phyloP scores from a whole-genome alignment of 2,329 filamentous ascomycete genomes.

The Cladosporium sp. region DNA sequence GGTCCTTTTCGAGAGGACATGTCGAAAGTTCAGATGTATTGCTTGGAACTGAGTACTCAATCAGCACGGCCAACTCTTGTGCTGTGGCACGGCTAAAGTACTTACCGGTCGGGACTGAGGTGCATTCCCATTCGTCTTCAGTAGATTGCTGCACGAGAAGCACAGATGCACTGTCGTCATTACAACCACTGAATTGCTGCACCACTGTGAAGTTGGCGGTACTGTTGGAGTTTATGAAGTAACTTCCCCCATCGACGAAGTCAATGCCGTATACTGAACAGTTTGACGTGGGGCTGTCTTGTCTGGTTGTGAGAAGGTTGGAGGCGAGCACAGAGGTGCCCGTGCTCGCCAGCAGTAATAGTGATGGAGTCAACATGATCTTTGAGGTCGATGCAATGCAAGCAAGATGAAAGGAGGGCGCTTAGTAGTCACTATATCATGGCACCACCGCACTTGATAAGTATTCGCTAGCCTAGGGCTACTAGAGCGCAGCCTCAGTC shows the following conservation, averaged over 20 bases:
- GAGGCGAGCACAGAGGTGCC: neutral
- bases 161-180: conserved; percentile 21
- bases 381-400: neutral
- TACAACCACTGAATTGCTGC: conserved; percentile 27
- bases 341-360: neutral
- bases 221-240: conserved; percentile 27
- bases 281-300: conserved; percentile 18
- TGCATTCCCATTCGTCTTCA: conserved; percentile 23
- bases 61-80: neutral
- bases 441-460: neutral
- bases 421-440: neutral
- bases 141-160: conserved; percentile 20
- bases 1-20: conserved; percentile 24
- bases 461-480: neutral
- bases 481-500: neutral
- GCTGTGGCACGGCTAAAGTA: neutral
- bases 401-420: neutral
- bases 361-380: neutral
- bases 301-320: neutral
- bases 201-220: conserved; percentile 24
- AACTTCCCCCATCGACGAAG: conserved; percentile 25
- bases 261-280: conserved; percentile 28
- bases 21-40: conserved; percentile 23
- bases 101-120: conserved; percentile 10
- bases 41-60: conserved; percentile 13